A percentile compares a stretch with the other conserved stretches of the same genome.
These are phyloP conservation scores for Metarhizium sp. DNA, from an alignment of 2,329 filamentous ascomycete genomes.

Conservation along the genomic window DNA sequence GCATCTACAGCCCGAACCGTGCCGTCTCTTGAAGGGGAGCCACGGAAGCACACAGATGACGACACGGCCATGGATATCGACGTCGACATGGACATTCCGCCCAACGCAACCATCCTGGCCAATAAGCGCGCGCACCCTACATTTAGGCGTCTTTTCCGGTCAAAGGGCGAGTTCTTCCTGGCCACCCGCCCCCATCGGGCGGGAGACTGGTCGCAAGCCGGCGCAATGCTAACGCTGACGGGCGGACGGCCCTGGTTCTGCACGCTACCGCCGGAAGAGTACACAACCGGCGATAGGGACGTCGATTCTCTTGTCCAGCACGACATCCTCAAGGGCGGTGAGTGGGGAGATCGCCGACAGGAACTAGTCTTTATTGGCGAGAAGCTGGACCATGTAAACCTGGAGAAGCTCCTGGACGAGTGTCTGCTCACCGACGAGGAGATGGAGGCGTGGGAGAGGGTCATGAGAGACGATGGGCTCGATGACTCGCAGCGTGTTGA, in stretches of 20 bases:
- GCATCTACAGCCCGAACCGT: conserved; percentile 14
- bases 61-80: conserved; percentile 10
- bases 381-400: conserved; percentile 40
- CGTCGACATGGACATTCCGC: conserved; percentile 20
- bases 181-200: conserved; percentile 45
- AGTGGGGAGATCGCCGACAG: conserved; percentile 62
- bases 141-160: conserved; percentile 48
- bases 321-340: conserved; percentile 42
- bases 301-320: conserved; percentile 38
- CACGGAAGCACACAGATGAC: background rate
- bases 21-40: conserved; percentile 10
- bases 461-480: conserved; percentile 35
- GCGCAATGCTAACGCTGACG: conserved; percentile 52
- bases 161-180: conserved; percentile 53
- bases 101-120: conserved; percentile 36
- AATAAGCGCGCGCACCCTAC: conserved; percentile 45
- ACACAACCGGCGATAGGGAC: conserved; percentile 35
- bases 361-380: conserved; percentile 69
- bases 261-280: conserved; percentile 42
- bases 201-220: conserved; percentile 55
- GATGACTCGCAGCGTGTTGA: conserved; percentile 31
- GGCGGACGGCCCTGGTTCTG: conserved; percentile 51
- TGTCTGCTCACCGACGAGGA: conserved; percentile 56
- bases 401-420: conserved; percentile 45
- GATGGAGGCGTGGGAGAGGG: conserved; percentile 39